Conservation (phyloP, 148 eudicot species). For the Camellia japonica region DNA sequence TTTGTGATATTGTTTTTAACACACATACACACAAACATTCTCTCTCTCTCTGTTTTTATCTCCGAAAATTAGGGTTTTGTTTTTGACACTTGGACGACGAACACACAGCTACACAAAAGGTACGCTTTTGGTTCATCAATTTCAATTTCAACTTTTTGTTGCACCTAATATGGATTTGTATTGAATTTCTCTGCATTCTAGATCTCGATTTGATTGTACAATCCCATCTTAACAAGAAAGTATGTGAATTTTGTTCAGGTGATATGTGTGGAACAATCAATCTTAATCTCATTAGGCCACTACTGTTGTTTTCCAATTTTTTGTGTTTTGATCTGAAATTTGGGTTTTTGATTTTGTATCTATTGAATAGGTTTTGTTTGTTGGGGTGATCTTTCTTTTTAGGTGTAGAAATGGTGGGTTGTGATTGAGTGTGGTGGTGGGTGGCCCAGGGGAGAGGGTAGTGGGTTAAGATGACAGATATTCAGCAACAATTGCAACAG, state of each 20-base stretch:
- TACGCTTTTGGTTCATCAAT: slow-evolving; percentile 18
- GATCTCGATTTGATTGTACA: slow-evolving; percentile 1
- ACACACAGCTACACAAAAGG: slow-evolving; percentile 14
- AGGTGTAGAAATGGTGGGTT: slow-evolving; percentile 13
- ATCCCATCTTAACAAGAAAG: slow-evolving; percentile 6
- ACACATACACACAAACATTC: background rate
- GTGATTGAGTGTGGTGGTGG: slow-evolving; percentile 19
- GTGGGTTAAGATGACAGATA: slow-evolving; percentile 56
- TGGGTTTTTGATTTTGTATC: slow-evolving; percentile 24
- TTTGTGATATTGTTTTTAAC: background rate
- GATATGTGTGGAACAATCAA: slow-evolving; percentile 19
- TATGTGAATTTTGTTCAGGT: slow-evolving; percentile 25
- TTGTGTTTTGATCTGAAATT: slow-evolving; percentile 16
- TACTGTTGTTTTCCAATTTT: slow-evolving; percentile 19
- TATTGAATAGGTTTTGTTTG: slow-evolving; percentile 19
- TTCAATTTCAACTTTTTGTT: background rate
- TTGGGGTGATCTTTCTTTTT: slow-evolving; percentile 3
- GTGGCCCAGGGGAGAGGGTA: background rate
- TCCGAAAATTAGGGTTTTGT: slow-evolving; percentile 9
- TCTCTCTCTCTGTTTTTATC: background rate
- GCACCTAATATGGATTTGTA: no score
- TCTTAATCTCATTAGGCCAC: slow-evolving; percentile 18
- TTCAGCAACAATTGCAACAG: slow-evolving; percentile 64
- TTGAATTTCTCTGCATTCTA: background rate
- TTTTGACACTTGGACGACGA: slow-evolving; percentile 3